phyloP scores from a whole-genome alignment of 2,329 filamentous ascomycete species.

The Paraphaeosphaeria sporulosa region DNA sequence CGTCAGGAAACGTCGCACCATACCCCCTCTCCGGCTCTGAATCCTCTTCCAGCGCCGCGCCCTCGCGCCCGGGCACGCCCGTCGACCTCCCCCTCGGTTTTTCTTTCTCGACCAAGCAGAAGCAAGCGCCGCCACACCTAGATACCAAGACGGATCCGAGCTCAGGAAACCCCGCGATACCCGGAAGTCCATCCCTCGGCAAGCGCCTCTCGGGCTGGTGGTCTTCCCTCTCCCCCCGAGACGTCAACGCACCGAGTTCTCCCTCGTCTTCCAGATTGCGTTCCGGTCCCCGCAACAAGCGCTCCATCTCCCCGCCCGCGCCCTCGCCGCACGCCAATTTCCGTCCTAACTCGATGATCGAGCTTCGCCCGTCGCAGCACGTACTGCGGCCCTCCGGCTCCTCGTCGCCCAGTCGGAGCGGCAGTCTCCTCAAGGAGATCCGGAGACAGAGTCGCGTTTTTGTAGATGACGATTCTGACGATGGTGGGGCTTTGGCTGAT shows the following conservation, averaged over 20 bases:
- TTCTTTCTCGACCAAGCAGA: constrained; percentile 33
- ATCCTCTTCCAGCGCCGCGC: constrained; percentile 36
- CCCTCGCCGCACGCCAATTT: constrained; percentile 26
- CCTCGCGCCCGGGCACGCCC: constrained; percentile 38
- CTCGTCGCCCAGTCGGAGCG: constrained; percentile 26
- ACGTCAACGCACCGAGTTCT: constrained; percentile 13
- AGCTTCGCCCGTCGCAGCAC: constrained; percentile 38
- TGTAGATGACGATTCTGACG: constrained; percentile 17
- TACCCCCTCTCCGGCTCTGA: constrained; percentile 39
- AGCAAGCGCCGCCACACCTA: constrained; percentile 21
- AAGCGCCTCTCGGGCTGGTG: constrained; percentile 48
- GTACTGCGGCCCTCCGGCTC: constrained; percentile 7
- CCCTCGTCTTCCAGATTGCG: constrained; percentile 13
- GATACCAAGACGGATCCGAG: constrained; percentile 2
- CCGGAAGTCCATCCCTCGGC: constrained; percentile 40
- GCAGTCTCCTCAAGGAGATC: constrained; percentile 53
- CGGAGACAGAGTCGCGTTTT: constrained; percentile 50
- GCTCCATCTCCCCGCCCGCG: constrained; percentile 13
- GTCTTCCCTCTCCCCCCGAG: constrained; percentile 37
- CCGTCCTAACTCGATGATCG: constrained; percentile 47
- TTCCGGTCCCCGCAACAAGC: constrained; percentile 8
- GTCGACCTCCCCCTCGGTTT: constrained; percentile 38
- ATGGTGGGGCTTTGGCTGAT: constrained; percentile 14
- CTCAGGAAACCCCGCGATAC: constrained; percentile 14
- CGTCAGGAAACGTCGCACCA: constrained; percentile 14